A percentile compares a stretch with the other conserved stretches of the same genome.
Conservation (phyloP, 2,329 filamentous ascomycete species). For the Pyrenochaeta sp. region DNA sequence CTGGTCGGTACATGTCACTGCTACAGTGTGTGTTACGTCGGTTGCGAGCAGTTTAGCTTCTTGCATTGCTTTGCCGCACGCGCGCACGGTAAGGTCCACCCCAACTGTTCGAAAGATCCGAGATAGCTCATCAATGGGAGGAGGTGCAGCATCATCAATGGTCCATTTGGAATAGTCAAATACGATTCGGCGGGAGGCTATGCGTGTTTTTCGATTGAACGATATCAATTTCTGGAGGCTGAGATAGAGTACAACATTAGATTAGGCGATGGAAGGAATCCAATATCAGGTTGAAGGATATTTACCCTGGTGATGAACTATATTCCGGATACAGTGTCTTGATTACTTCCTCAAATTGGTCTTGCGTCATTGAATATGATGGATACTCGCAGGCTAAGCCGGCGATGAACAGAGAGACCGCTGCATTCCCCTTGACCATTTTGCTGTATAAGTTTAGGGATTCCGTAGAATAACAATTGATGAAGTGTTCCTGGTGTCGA, state of each 20-base stretch:
- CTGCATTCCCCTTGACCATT: not conserved
- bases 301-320: slow-evolving; percentile 16
- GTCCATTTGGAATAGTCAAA: too few species aligned
- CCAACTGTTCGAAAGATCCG: too few species aligned
- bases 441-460: too few species aligned
- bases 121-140: too few species aligned
- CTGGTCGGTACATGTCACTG: slow-evolving; percentile 49
- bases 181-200: too few species aligned
- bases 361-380: slow-evolving; percentile 13
- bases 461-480: too few species aligned
- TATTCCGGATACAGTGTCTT: slow-evolving; percentile 19
- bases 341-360: slow-evolving; percentile 18
- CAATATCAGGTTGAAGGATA: not conserved
- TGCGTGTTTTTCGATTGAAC: too few species aligned
- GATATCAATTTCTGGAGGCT: too few species aligned
- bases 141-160: too few species aligned
- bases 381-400: slow-evolving; percentile 31
- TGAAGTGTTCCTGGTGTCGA: too few species aligned
- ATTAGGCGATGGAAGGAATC: too few species aligned
- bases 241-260: too few species aligned
- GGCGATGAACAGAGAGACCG: slow-evolving; percentile 18
- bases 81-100: slow-evolving; percentile 3
- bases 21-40: slow-evolving; percentile 50
- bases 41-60: slow-evolving; percentile 32
- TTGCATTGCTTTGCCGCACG: slow-evolving; percentile 43